Evolutionary conservation across 106 monocot species (phyloP), one percentile per base, ranked within the genome.

Genomic region (Phalaenopsis equestris): DNA sequence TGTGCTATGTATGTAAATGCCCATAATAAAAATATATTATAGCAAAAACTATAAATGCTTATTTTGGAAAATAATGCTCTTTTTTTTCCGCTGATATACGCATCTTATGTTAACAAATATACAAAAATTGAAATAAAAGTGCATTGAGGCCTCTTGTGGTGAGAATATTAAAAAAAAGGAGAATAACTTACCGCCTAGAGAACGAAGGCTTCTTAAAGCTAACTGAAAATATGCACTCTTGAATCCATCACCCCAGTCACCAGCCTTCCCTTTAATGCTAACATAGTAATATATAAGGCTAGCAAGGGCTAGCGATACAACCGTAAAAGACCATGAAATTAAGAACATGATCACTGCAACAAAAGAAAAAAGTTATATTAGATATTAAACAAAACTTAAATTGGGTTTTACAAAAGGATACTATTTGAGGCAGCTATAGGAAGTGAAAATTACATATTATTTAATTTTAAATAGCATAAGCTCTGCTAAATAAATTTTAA

Each of bases 201-300:
- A 98, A 80, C 98, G 92, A 85, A 98, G 90, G 76, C 98, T 98
- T 48, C 92, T 83, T 24, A 98, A 61, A 16, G 98, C 98, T 37
- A 98, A 75, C 55, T 98, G 98, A 77, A 98, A 98, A 84, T 98
- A 98, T 58, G 98, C 98, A 83, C 98, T 98, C 76, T 98, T 98
- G 67, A 98, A 98, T 52, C 98, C 98, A 67, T 98, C 98, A n/a
- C 98, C 98, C 98, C 98, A 98, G 65, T 98, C 94, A 41, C 98
- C 98, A 21, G 94, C 98, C 81, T 98, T 98, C 49, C 98, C 98
- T 89, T 98, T 94, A 48, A 98, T 79, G 89, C 94, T 94, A 55
- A 98, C 98, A 78, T 98, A 98, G 76, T 98, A 98, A 78, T 98
- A 98, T 85, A 98, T 98, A 19, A 98, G 94, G 83, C 91, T 94